Percentiles rank a stretch among this genome's conserved stretches.
These are phyloP conservation scores for Clonostachys rosea DNA, from an alignment of 2,329 filamentous ascomycete species.

Conservation along the genomic window DNA sequence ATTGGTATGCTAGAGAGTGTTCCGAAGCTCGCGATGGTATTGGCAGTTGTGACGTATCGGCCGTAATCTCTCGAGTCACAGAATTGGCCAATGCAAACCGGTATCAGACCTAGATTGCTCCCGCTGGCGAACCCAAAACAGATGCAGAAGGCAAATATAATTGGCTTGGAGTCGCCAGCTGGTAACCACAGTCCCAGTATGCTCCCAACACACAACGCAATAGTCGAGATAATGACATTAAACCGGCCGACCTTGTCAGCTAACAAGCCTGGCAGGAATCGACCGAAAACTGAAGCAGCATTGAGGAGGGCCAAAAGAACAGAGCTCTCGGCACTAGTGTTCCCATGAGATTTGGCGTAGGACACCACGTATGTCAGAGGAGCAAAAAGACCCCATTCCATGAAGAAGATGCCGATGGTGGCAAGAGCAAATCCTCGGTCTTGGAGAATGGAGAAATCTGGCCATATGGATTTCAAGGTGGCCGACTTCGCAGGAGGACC, in stretches of 20 bases:
- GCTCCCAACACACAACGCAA: constrained; percentile 55
- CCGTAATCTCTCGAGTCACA: constrained; percentile 67
- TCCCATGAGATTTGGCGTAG: constrained; percentile 52
- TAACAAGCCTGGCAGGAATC: constrained; percentile 56
- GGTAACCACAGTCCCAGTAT: constrained; percentile 45
- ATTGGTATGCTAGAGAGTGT: constrained; percentile 52
- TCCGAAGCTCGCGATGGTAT: constrained; percentile 62
- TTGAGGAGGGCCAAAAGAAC: constrained; percentile 68
- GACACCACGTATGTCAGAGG: constrained; percentile 66
- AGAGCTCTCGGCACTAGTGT: constrained; percentile 53
- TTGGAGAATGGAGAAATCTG: constrained; percentile 4
- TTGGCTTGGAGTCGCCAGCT: constrained; percentile 22
- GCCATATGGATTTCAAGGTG: constrained; percentile 25
- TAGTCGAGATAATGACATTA: constrained; percentile 56
- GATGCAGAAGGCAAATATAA: constrained; percentile 44
- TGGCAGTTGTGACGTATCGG: constrained; percentile 64
- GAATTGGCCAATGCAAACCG: constrained; percentile 67
- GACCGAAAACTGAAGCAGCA: constrained; percentile 61
- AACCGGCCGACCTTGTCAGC: constrained; percentile 66
- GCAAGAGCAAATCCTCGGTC: constrained; percentile 37
- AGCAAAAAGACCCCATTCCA: constrained; percentile 58
- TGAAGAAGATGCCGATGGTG: constrained; percentile 49
- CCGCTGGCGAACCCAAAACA: constrained; percentile 69
- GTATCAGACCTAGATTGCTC: constrained; percentile 64
- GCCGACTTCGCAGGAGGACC: constrained; percentile 43